Conservation (phyloP, 345 rosid genomes). For the Excoecaria cochinchinensis region DNA sequence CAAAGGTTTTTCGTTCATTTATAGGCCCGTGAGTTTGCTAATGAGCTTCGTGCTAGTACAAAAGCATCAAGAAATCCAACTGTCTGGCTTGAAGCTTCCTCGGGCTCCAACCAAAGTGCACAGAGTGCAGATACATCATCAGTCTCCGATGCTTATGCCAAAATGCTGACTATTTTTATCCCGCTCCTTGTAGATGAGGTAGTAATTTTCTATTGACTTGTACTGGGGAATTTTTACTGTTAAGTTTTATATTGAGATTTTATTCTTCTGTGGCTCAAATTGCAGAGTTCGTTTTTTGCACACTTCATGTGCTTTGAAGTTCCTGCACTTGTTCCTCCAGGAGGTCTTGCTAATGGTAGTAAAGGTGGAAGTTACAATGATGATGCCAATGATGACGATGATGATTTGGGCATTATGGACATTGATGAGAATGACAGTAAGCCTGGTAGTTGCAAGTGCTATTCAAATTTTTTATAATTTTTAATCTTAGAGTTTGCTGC, state of each 20-base stretch:
- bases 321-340: constrained; percentile 89
- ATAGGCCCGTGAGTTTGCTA: constrained; percentile 98
- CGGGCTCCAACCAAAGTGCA: constrained; percentile 75
- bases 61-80: constrained; percentile 93
- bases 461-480: constrained; percentile 18
- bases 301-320: constrained; percentile 99
- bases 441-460: constrained; percentile 46
- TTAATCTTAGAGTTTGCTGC: constrained; percentile 12
- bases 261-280: constrained; percentile 29
- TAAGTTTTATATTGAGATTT: constrained; percentile 13
- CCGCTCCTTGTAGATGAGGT: constrained; percentile 99
- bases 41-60: constrained; percentile 99
- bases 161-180: constrained; percentile 93
- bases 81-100: constrained; percentile 91
- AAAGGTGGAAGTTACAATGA: constrained; percentile 37
- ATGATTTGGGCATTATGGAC: constrained; percentile 95
- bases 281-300: constrained; percentile 98
- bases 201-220: constrained; percentile 19
- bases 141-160: constrained; percentile 95
- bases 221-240: constrained; percentile 12
- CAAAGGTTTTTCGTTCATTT: constrained; percentile 19
- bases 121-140: constrained; percentile 74
- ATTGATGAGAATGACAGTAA: constrained; percentile 79
- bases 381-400: constrained; percentile 47
- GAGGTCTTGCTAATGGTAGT: constrained; percentile 63